Evolutionary conservation across 2,329 filamentous ascomycete species (phyloP).

Genomic region (Colletotrichum sidae): DNA sequence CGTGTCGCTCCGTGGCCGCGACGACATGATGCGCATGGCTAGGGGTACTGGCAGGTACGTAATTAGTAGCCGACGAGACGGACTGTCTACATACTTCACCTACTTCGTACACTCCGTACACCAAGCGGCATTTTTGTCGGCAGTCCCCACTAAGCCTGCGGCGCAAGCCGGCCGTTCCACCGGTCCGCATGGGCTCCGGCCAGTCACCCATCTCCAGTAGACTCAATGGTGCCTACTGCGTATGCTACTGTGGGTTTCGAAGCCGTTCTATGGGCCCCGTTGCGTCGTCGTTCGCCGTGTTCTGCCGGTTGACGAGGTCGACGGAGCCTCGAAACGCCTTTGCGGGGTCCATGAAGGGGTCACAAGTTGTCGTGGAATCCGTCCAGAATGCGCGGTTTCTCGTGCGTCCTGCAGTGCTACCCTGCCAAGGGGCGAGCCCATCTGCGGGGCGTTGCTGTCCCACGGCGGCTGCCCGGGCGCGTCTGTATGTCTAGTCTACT

Average conservation of each 20-base stretch:
- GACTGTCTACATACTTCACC: no score
- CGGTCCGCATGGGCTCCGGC: constrained; percentile 17
- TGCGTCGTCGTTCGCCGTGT: no score
- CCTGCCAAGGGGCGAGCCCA: constrained; percentile 1
- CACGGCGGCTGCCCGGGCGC: constrained; percentile 8
- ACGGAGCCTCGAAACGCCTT: no score
- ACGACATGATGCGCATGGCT: no score
- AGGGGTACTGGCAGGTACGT: no score
- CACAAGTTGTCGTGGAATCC: constrained; percentile 7
- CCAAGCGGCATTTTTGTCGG: constrained; percentile 29
- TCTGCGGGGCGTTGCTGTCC: constrained; percentile 4
- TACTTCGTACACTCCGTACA: background rate
- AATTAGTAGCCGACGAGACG: no score
- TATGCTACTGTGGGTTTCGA: no score
- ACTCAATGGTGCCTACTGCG: background rate
- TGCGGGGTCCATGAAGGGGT: constrained; percentile 23
- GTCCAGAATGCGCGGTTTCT: constrained; percentile 16
- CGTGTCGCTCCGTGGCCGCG: no score
- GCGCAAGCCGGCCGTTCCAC: constrained; percentile 26
- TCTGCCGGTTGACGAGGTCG: no score
- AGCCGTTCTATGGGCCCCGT: no score
- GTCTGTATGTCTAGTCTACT: background rate
- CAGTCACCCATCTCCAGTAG: constrained; percentile 8
- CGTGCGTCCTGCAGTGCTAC: background rate
- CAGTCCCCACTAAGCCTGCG: constrained; percentile 24